Evolutionary conservation across 2,329 filamentous ascomycete genomes (phyloP).

Genomic region (Taxawa tesnikishii): DNA sequence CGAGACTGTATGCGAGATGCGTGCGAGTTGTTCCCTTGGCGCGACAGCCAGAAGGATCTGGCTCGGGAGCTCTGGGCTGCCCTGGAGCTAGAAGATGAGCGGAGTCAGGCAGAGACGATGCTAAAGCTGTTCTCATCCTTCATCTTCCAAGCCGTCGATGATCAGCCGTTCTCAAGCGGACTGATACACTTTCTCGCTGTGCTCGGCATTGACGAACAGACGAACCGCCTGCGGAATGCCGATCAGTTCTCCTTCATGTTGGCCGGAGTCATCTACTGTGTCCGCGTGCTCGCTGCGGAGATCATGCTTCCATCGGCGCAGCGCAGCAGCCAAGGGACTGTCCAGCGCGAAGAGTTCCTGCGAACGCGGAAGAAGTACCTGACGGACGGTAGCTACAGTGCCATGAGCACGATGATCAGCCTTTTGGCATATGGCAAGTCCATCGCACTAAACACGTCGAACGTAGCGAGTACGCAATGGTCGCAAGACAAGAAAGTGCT

Average conservation of each 20-base stretch:
- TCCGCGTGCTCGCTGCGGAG: conserved; percentile 11
- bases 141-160: conserved; percentile 3
- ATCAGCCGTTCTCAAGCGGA: conserved; percentile 8
- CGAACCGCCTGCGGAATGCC: conserved; percentile 1
- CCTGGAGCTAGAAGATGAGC: conserved; percentile 5
- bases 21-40: conserved; percentile 1
- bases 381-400: conserved; percentile 11
- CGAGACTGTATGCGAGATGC: conserved; percentile 1
- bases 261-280: neutral
- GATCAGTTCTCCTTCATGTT: conserved; percentile 4
- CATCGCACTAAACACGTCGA: conserved; percentile 10
- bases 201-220: conserved; percentile 8
- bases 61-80: conserved; percentile 8
- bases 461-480: conserved; percentile 10
- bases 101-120: conserved; percentile 1
- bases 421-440: conserved; percentile 13
- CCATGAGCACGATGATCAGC: conserved; percentile 13
- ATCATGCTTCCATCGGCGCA: conserved; percentile 9
- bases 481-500: conserved; percentile 10
- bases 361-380: conserved; percentile 9
- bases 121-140: conserved; percentile 6
- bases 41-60: conserved; percentile 1
- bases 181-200: conserved; percentile 9
- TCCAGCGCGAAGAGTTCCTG: conserved; percentile 10
- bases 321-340: conserved; percentile 8